These are phyloP conservation scores for Pezicula carpinea DNA, from an alignment of 2,329 filamentous ascomycete species.

Conservation along the genomic window DNA sequence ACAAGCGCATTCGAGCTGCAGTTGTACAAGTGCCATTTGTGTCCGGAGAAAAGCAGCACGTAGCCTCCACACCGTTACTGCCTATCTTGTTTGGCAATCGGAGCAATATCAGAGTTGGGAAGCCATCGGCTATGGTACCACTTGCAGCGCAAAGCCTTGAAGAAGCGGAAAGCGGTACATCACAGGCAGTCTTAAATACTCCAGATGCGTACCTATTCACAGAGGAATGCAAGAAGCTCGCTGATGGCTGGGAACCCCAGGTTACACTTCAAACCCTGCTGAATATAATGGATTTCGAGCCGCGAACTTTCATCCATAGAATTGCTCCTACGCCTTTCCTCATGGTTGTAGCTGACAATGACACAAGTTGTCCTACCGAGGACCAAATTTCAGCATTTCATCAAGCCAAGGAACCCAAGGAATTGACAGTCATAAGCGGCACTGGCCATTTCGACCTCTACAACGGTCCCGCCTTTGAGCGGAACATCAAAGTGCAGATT, in stretches of 20 bases:
- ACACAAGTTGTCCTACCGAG: constrained; percentile 27
- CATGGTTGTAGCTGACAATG: constrained; percentile 30
- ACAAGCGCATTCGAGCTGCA: constrained; percentile 33
- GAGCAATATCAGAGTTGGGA: background rate
- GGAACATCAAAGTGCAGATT: constrained; percentile 27
- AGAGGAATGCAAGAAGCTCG: background rate
- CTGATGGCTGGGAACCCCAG: constrained; percentile 30
- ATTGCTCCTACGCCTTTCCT: constrained; percentile 34
- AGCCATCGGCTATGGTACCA: background rate
- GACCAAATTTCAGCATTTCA: constrained; percentile 29
- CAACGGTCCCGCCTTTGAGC: constrained; percentile 19
- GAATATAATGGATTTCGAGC: constrained; percentile 18
- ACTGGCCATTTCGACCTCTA: constrained; percentile 36
- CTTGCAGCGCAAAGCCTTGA: constrained; percentile 2
- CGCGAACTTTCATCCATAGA: constrained; percentile 25
- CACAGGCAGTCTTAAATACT: background rate
- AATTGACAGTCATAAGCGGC: constrained; percentile 28
- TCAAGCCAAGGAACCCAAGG: constrained; percentile 33
- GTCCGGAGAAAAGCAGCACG: constrained; percentile 4
- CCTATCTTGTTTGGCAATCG: background rate
- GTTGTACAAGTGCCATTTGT: constrained; percentile 24
- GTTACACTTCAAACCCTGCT: constrained; percentile 29
- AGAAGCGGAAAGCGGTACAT: background rate
- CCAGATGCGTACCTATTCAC: background rate
- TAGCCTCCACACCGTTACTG: too few species aligned